phyloP scores from a whole-genome alignment of 2,329 filamentous ascomycete genomes.

The Fusarium denticulatum region DNA sequence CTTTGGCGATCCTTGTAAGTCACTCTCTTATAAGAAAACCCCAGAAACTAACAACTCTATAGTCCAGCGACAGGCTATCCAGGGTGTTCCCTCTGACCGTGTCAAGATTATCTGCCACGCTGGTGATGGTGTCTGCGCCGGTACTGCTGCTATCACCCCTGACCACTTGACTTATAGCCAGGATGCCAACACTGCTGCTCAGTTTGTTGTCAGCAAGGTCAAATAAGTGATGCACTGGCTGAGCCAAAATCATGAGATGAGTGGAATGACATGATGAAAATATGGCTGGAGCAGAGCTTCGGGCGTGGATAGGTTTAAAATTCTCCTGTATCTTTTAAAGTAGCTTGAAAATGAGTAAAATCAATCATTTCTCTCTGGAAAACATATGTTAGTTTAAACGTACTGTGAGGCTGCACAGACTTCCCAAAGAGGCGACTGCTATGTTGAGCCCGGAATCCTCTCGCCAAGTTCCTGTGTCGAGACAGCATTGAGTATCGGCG shows the following conservation, averaged over 20 bases:
- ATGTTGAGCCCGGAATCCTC: too few species aligned
- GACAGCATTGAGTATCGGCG: too few species aligned
- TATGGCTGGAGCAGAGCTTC: not conserved
- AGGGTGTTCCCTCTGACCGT: conserved; percentile 32
- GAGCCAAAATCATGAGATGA: not conserved
- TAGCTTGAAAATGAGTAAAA: not conserved
- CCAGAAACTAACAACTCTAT: conserved; percentile 1
- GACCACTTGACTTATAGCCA: conserved; percentile 44
- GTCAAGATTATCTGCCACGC: conserved; percentile 47
- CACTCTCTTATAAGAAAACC: not conserved
- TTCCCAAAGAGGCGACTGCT: too few species aligned
- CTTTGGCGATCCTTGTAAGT: conserved; percentile 46
- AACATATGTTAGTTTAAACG: too few species aligned
- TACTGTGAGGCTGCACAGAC: too few species aligned
- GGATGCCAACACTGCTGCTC: conserved; percentile 44
- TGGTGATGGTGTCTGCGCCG: conserved; percentile 48
- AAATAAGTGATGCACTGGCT: conserved; percentile 1
- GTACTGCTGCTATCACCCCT: conserved; percentile 40
- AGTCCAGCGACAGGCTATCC: conserved; percentile 38
- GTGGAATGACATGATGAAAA: not conserved
- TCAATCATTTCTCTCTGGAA: too few species aligned
- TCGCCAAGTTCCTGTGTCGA: too few species aligned
- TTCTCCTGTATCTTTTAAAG: not conserved
- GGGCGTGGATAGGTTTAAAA: not conserved
- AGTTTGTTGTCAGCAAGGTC: conserved; percentile 41